phyloP scores from a whole-genome alignment of 2,329 filamentous ascomycete species.

The Fusarium tanahbumbuense region DNA sequence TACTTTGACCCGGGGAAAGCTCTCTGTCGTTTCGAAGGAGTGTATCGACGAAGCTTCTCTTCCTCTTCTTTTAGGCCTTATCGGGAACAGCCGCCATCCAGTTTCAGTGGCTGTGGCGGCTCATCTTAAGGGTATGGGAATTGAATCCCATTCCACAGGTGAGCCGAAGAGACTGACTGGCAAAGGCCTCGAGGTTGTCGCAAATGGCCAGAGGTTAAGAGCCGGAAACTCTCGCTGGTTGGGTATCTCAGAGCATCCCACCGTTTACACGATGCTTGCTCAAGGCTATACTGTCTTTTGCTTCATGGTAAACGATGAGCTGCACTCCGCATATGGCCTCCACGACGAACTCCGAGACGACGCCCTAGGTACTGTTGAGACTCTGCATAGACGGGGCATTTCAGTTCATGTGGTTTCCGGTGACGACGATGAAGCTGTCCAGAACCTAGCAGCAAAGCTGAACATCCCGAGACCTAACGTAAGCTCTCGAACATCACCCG shows the following conservation, averaged over 20 bases:
- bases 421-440: conserved; percentile 64
- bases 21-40: conserved; percentile 54
- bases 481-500: conserved; percentile 57
- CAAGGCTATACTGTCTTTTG: conserved; percentile 60
- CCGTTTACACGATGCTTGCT: conserved; percentile 51
- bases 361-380: conserved; percentile 50
- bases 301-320: conserved; percentile 53
- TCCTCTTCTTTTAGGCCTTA: conserved; percentile 48
- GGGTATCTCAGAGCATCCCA: conserved; percentile 44
- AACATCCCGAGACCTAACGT: conserved; percentile 54
- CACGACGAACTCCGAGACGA: conserved; percentile 60
- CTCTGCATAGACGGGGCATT: conserved; percentile 55
- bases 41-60: conserved; percentile 3
- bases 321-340: conserved; percentile 59
- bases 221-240: conserved; percentile 66
- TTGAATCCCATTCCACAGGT: conserved; percentile 38
- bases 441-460: conserved; percentile 53
- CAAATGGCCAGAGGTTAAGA: conserved; percentile 48
- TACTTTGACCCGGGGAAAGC: conserved; percentile 72
- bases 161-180: conserved; percentile 57
- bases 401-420: conserved; percentile 63
- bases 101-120: conserved; percentile 61
- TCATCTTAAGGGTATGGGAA: conserved; percentile 50
- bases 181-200: conserved; percentile 57
- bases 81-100: conserved; percentile 62